Evolutionary conservation across 2,329 filamentous ascomycete species (phyloP).

Genomic region (Aspergillus persii): DNA sequence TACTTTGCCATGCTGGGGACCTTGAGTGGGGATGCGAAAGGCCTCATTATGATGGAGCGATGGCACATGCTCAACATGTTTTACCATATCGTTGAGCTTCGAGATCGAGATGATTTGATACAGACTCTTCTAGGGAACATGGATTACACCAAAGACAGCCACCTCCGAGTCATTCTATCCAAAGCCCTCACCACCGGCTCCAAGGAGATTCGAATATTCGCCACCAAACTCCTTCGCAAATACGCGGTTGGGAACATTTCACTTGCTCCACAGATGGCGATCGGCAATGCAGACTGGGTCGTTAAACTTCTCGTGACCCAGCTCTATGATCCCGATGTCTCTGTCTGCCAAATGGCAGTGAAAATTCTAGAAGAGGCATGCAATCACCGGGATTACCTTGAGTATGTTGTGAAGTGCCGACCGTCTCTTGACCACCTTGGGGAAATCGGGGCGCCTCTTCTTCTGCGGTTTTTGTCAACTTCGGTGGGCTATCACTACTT

Average conservation of each 20-base stretch:
- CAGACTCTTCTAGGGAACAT: conserved; percentile 85
- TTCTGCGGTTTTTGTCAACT: conserved; percentile 89
- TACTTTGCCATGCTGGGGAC: conserved; percentile 93
- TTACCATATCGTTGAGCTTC: conserved; percentile 93
- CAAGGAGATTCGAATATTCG: conserved; percentile 85
- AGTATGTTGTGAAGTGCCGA: conserved; percentile 95
- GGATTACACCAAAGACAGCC: conserved; percentile 84
- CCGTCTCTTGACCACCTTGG: conserved; percentile 92
- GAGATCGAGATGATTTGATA: conserved; percentile 86
- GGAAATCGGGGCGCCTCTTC: conserved; percentile 89
- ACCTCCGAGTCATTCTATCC: conserved; percentile 86
- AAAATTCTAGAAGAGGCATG: conserved; percentile 97
- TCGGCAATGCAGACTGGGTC: conserved; percentile 84
- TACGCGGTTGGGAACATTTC: conserved; percentile 66
- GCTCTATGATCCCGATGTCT: conserved; percentile 93
- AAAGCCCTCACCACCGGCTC: conserved; percentile 90
- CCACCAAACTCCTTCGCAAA: conserved; percentile 81
- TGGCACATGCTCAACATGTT: conserved; percentile 99
- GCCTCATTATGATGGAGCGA: conserved; percentile 83
- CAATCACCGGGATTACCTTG: conserved; percentile 83
- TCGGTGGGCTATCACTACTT: conserved; percentile 98
- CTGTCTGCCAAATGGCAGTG: conserved; percentile 93
- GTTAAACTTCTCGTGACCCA: conserved; percentile 97
- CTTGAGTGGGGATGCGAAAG: conserved; percentile 76
- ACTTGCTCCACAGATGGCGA: conserved; percentile 36